Evolutionary conservation across 345 rosid genomes (phyloP), one percentile per base, ranked within the genome.

Genomic region (Linum lewisii): DNA sequence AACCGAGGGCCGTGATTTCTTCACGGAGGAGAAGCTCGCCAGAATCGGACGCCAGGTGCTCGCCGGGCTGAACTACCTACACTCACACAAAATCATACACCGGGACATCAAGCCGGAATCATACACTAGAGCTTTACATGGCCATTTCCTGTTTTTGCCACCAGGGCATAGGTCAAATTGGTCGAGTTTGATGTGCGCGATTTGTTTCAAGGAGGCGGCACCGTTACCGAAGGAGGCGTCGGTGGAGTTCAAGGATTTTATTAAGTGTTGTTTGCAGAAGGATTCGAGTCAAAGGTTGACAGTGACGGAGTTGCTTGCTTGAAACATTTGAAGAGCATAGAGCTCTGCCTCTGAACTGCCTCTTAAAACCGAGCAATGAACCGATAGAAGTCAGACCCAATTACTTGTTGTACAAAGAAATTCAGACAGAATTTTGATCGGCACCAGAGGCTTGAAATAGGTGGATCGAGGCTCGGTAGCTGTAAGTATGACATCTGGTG

Each of bases 181-280:
- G 98, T 86, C 96, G 0, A 84, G 94, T 14, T 63, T 91, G 4
- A 91, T 91, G 96, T 85, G 94, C 57, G 89, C 96, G 3, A 89
- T 91, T 18, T 87, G 98, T 60, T 87, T 91, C 51, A 83, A 88
- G 11, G 94, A 85, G 9, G 94, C 96, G 18, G 96, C 98, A 2
- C 42, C 66, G 42, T 60, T 76, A 53, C 95, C 98, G 23, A 79
- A 64, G 3, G 65, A 65, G 1, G 74, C 79, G 7, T 84, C 98
- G 1, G 86, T 75, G 6, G 89, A 82, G 72, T 91, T 91, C 51
- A 66, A 84, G 58, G 70, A 75, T 63, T 91, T 91, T 29, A 65
- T 88, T 1, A 82, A 80, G 24, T 82, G 88, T 62, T 91, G 98
- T 66, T 70, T 91, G 56, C 89, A 77, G 72, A 91, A 88, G 75